A percentile compares a stretch with the other conserved stretches of the same genome.
phyloP scores from a whole-genome alignment of 2,329 filamentous ascomycete genomes.

The Curvularia spicifera region DNA sequence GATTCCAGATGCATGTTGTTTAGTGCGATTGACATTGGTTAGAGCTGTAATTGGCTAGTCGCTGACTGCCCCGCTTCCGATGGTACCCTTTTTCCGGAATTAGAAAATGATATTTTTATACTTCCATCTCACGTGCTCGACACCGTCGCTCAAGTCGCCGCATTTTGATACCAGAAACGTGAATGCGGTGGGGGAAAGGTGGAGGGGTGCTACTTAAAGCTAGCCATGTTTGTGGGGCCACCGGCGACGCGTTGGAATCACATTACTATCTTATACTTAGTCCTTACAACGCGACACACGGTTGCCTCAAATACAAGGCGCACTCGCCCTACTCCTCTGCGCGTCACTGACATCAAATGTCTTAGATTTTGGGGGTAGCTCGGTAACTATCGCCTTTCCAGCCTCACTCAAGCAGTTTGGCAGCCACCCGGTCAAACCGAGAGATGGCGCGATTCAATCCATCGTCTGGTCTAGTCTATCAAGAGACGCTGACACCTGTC shows the following conservation, averaged over 20 bases:
- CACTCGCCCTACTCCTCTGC: background rate
- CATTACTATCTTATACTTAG: too few relatives aligned
- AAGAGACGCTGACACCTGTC: conserved; percentile 18
- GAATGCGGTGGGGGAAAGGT: background rate
- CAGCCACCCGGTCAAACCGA: background rate
- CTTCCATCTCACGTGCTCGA: background rate
- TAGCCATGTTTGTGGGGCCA: background rate
- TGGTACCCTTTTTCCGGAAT: background rate
- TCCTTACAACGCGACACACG: background rate
- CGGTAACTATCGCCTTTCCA: background rate
- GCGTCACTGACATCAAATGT: background rate
- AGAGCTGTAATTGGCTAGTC: background rate
- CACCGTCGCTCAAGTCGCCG: background rate
- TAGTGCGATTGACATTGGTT: background rate
- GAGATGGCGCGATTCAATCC: conserved; percentile 15
- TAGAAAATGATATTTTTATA: background rate
- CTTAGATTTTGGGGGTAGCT: background rate
- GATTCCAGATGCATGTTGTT: background rate
- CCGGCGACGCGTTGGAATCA: background rate
- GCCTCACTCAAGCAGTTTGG: background rate
- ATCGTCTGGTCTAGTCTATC: conserved; percentile 28
- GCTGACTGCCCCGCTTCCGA: background rate
- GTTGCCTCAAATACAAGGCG: background rate
- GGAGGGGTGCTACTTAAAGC: background rate
- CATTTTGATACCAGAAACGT: background rate